Conservation (phyloP, 2,329 filamentous ascomycete species). For the Aureobasidium melanogenum region DNA sequence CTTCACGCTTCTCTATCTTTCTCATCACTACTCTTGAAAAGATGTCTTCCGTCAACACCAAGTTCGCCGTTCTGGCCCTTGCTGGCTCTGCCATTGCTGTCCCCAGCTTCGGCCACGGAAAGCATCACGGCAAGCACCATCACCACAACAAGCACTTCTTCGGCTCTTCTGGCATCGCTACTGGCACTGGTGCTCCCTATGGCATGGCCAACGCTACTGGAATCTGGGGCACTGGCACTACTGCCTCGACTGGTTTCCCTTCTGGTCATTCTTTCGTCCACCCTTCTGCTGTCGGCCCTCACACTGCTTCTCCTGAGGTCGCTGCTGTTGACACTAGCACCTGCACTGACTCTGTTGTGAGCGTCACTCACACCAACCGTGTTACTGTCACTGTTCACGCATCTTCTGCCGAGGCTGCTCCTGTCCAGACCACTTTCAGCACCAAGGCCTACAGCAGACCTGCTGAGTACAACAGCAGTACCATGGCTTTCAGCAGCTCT, state of each 20-base stretch:
- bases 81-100: constrained; percentile 31
- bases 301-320: constrained; percentile 18
- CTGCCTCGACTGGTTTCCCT: constrained; percentile 17
- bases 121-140: constrained; percentile 17
- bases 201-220: constrained; percentile 21
- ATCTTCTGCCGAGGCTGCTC: constrained; percentile 9
- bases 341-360: constrained; percentile 19
- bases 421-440: constrained; percentile 1
- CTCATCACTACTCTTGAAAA: constrained; percentile 13
- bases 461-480: neutral
- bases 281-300: constrained; percentile 16
- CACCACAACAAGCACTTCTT: constrained; percentile 19
- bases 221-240: constrained; percentile 17
- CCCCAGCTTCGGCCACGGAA: constrained; percentile 22
- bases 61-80: constrained; percentile 36
- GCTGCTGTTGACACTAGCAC: constrained; percentile 16
- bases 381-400: constrained; percentile 33
- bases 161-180: constrained; percentile 20
- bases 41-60: constrained; percentile 29
- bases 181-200: constrained; percentile 21
- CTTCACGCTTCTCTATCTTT: constrained; percentile 16
- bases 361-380: constrained; percentile 32
- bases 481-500: neutral
- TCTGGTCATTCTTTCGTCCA: constrained; percentile 1
- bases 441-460: neutral